Conservation (phyloP, 2,329 filamentous ascomycete species). For the Penicillium sp. region DNA sequence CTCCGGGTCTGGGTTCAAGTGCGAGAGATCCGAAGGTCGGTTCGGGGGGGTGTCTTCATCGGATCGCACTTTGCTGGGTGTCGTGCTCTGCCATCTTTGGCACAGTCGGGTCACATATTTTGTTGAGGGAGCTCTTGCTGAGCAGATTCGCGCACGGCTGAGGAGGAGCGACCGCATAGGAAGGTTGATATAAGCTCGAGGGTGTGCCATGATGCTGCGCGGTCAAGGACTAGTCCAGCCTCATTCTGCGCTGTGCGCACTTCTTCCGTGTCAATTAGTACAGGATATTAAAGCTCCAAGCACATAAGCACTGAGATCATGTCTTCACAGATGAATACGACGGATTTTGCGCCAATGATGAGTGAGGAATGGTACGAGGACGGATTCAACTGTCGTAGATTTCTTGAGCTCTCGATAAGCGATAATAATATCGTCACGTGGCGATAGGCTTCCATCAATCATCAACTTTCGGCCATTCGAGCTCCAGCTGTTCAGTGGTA, state of each 20-base stretch:
- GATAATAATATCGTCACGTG: slow-evolving; percentile 22
- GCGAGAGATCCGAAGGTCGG: slow-evolving; percentile 47
- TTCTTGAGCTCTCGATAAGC: slow-evolving; percentile 18
- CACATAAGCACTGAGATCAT: too few relatives aligned
- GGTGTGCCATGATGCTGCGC: slow-evolving; percentile 21
- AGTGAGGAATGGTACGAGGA: neutral
- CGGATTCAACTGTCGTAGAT: slow-evolving; percentile 3
- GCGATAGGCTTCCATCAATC: neutral
- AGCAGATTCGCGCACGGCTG: slow-evolving; percentile 23
- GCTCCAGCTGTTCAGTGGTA: neutral
- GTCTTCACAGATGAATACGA: neutral
- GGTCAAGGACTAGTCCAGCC: slow-evolving; percentile 15
- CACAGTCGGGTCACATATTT: slow-evolving; percentile 8
- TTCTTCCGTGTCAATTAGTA: neutral
- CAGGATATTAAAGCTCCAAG: neutral
- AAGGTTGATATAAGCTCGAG: slow-evolving; percentile 16
- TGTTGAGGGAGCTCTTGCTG: slow-evolving; percentile 15
- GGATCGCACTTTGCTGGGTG: slow-evolving; percentile 11
- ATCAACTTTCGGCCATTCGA: neutral
- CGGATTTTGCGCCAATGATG: neutral
- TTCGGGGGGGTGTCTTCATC: slow-evolving; percentile 14
- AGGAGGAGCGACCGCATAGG: slow-evolving; percentile 18
- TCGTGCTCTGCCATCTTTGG: slow-evolving; percentile 32
- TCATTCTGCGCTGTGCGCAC: slow-evolving; percentile 15
- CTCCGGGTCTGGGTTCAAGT: slow-evolving; percentile 78